Evolutionary conservation across 768 basidiomycete species (phyloP), one percentile per base, ranked within the genome.

Genomic region (Boletus tylopilopsis): DNA sequence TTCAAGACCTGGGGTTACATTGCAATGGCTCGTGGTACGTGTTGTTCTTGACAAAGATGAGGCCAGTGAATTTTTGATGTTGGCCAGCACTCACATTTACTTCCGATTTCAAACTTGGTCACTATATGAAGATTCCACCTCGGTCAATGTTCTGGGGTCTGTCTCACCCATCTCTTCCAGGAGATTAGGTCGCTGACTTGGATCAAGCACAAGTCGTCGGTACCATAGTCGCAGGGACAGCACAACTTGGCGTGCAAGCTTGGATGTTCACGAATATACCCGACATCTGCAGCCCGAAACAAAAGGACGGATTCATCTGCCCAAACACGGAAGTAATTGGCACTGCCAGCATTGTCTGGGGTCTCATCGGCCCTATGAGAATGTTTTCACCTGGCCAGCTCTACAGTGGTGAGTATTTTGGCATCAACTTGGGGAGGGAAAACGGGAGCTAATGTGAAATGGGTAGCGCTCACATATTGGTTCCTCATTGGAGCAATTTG

Each of bases 321-420:
- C 86, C 87, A 0, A 65, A 50, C 12, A 85, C 84, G 6, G 73
- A 82, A 51, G 84, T 88, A 7, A 90, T 91, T 64, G 87, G 85
- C 30, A 87, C 86, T 3, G 89, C 89, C 18, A 82, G 80, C 50
- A 79, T 91, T 53, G 78, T 91, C 54, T 90, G 83, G 84, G 87
- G 90, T 51, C 85, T 88, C 53, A 87, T 93, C 48, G 88, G 90
- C 2, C 90, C 90, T 6, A 71, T 68, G 25, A 74, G 80, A n/a
- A 76, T 82, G 61, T 91, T 87, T 73, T 86, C 81, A 3, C 41
- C 70, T 16, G 87, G 85, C 12, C 77, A 80, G 61, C 70, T 82
- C n/a, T 85, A 85, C 66, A 76, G 76, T 49, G 73, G 73, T 69
- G 39, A 41, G 62, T 59, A 3, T 6, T 24, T 32, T 24, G 4